These are phyloP conservation scores for Peziza echinospora DNA, from an alignment of 495 filamentous ascomycete species.

Conservation along the genomic window DNA sequence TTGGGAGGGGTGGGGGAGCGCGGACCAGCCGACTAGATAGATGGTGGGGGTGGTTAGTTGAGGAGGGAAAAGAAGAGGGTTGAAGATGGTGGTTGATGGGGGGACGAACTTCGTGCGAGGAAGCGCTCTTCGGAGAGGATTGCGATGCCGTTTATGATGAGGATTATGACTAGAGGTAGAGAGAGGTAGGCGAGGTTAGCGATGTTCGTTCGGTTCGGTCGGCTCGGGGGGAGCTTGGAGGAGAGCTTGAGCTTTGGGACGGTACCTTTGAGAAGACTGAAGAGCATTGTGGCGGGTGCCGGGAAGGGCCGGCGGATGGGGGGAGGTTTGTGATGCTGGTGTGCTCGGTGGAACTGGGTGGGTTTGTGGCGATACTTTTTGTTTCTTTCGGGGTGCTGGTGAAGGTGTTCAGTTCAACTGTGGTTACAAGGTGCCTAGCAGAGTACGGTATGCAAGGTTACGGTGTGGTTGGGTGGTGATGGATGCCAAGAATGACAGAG, in stretches of 20 bases:
- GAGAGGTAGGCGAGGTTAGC: conserved; percentile 8
- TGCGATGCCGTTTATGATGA: conserved; percentile 83
- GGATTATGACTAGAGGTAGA: conserved; percentile 27
- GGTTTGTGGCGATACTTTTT: too few relatives aligned
- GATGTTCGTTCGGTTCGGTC: too few relatives aligned
- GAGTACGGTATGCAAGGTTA: too few relatives aligned
- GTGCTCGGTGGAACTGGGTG: too few relatives aligned
- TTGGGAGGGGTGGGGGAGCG: conserved; percentile 30
- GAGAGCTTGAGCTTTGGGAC: too few relatives aligned
- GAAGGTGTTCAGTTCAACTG: too few relatives aligned
- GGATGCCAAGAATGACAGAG: too few relatives aligned
- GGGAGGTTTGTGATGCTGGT: too few relatives aligned
- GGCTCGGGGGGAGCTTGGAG: too few relatives aligned
- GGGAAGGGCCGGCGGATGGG: neutral
- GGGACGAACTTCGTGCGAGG: conserved; percentile 64
- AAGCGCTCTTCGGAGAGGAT: conserved; percentile 96
- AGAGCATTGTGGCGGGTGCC: neutral
- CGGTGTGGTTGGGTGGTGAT: too few relatives aligned
- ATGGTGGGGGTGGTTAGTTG: neutral
- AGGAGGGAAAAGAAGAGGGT: neutral
- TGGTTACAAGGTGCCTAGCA: too few relatives aligned
- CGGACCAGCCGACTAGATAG: conserved; percentile 57
- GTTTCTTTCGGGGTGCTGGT: too few relatives aligned
- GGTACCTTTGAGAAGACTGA: neutral
- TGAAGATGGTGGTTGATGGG: neutral